Base-by-base conservation (phyloP, 768 basidiomycete genomes). In the Hemileccinum impolitum region DNA sequence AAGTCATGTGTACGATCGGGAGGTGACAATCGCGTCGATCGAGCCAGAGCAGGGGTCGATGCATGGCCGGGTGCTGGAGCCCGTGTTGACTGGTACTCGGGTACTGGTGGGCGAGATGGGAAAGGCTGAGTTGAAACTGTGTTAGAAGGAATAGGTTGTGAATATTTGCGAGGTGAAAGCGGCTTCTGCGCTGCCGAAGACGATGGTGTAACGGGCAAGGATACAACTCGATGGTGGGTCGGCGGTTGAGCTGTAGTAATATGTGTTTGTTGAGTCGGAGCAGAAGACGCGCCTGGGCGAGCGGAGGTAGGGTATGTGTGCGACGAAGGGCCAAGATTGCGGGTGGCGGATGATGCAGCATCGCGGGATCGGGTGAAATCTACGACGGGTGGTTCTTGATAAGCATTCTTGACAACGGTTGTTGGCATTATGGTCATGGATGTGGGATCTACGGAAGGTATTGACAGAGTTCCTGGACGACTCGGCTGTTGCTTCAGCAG, bases 1-100 rank as follows among this genome's bases (percentile, higher is more conserved):
- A 77, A 74, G 39, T 83, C 82, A 45, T 76, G 63, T 34, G 65
- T 59, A 26, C 70, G 70, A 36, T 70, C 65, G 18, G 53, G 62
- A 31, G 66, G 49, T 25, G 60, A 51, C 13, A 49, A 37, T 15
- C 64, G 48, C 47, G 52, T 38, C 50, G 62, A 39, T 45, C 62
- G 65, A 7, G 56, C 45, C 26, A 65, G 67, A 43, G 64, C 64
- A 54, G 69, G 64, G 6, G 70, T 58, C 17, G 62, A 59, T 12
- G 61, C 38, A 48, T 71, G 64, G 1, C 63, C 70, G 21, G 69
- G 53, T n/a, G 52, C 47, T 10, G 69, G 59, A 8, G 50, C 61
- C 18, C 71, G 60, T 37, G 62, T 38, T 28, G 59, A 13, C 43
- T 54, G 56, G 11, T 54, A n/a, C 40, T 63, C 61, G 17, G 47